Base-by-base conservation (phyloP, 345 rosid species). In the Angophora floribunda region DNA sequence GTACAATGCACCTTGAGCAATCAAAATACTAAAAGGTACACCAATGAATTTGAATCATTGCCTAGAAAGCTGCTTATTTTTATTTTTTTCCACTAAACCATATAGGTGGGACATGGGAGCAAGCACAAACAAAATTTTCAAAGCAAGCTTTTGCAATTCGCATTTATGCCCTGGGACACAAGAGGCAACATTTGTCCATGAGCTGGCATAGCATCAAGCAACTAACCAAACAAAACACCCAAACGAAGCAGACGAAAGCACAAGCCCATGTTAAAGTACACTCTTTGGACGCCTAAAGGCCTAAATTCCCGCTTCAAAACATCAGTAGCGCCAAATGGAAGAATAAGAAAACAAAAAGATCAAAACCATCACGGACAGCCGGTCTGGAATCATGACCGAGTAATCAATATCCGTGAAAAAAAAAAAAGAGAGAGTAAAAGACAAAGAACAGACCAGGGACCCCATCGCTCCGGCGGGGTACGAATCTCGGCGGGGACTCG, bases 401-500 rank as follows among this genome's bases (percentile, higher is more conserved):
- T 10, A 75, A 75, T 36, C 82, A 75, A 75, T 9, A 57, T 22
- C n/a, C 16, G 5, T 7, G 44, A 41, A 82, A n/a, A 13, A 10
- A 49, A 41, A 24, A 55, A 85, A 89, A 85, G 15, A 13, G 28
- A 7, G 12, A 85, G 80, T 87, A 67, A 16, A 11, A n/a, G 50
- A 79, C 89, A 91, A 78, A n/a, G 86, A 85, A 92, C 91, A 26
- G 88, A 96, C 99, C 99, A 97, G 88, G 91, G 97, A 86, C 99
- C 99, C 98, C 97, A 96, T 86, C 92, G 95, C 91, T 96, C 98
- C 30, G 94, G 95, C 12, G 97, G 94, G 91, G 99, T 95, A n/a
- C 87, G 85, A 91, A 95, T 91, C 80, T 90, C 92, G 24, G 89
- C 85, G 24, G 98, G 97, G 85, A 94, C 89, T 51, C 97, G 95